phyloP scores from a whole-genome alignment of 352 stramenopile genomes.

The Globisporangium perplexum region DNA sequence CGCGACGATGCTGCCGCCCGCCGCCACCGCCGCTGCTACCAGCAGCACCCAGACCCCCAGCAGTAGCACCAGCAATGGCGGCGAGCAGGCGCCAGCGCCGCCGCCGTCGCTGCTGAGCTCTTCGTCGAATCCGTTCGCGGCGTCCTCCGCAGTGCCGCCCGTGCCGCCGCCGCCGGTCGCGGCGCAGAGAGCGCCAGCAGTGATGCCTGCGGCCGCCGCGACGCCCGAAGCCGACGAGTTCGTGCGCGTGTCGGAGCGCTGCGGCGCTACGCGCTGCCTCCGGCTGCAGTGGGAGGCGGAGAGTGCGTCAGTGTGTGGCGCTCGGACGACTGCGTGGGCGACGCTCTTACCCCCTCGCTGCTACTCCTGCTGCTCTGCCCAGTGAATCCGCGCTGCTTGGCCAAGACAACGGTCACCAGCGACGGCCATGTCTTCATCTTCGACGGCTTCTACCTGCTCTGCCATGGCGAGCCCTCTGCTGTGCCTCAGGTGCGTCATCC shows the following conservation, averaged over 20 bases:
- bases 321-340: background rate
- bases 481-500: constrained; percentile 44
- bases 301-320: constrained; percentile 35
- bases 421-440: constrained; percentile 68
- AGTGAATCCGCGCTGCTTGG: constrained; percentile 74
- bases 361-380: background rate
- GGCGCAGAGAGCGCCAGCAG: background rate
- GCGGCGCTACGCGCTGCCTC: constrained; percentile 58
- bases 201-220: constrained; percentile 1
- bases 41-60: background rate
- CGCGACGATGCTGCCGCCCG: constrained; percentile 10
- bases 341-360: background rate
- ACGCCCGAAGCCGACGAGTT: constrained; percentile 32
- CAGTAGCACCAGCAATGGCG: constrained; percentile 1
- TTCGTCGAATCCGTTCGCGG: background rate
- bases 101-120: background rate
- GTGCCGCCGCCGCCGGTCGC: background rate
- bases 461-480: constrained; percentile 43
- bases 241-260: constrained; percentile 57
- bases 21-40: background rate
- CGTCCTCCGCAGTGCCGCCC: too few relatives aligned
- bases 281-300: constrained; percentile 77
- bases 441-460: constrained; percentile 84
- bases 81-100: background rate
- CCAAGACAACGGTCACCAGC: constrained; percentile 69